Evolutionary conservation across 768 basidiomycete genomes (phyloP), one percentile per base, ranked within the genome.

Genomic region (Lepiota venenata): DNA sequence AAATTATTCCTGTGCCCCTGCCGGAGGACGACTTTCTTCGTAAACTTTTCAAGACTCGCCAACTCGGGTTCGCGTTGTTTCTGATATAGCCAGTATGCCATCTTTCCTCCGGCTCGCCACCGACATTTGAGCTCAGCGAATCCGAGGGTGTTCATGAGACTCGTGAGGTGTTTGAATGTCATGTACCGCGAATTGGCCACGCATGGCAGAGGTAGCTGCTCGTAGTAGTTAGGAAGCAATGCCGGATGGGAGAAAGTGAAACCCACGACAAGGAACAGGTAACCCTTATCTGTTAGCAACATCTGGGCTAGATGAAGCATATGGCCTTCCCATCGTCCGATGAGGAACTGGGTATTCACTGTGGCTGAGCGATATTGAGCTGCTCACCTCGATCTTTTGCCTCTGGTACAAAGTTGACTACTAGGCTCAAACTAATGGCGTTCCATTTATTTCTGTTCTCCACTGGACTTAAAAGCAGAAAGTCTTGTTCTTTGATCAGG

Each of bases 381-480:
- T 42, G 21, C 25, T 58, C 55, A 91, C 93, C 93, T 83, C 94
- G 74, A 50, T 91, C 85, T 45, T 71, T 71, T 0, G 88, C 74
- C 22, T 83, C 78, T 20, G 90, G 85, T 1, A 93, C 89, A 63
- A 95, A 97, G 64, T 97, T 97, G 3, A 97, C 69, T 3, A 97
- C 94, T 35, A 97, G 71, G 62, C 92, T 93, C 21, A 95, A 81
- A 66, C 91, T 92, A 54, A 96, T 79, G 16, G 85, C 63, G 60
- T 92, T 86, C 88, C 92, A 97, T 60, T 73, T 74, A 56, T 70
- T 76, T 9, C 64, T 63, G 62, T 88, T 71, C 58, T 77, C 71
- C 15, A 61, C 64, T 48, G 67, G 60, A 47, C 87, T 80, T 67
- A 93, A 72, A 4, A 77, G 64, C 41, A 96, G 66, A 62, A 96